phyloP scores from a whole-genome alignment of 768 basidiomycete species.

The Cystobasidium ongulense region DNA sequence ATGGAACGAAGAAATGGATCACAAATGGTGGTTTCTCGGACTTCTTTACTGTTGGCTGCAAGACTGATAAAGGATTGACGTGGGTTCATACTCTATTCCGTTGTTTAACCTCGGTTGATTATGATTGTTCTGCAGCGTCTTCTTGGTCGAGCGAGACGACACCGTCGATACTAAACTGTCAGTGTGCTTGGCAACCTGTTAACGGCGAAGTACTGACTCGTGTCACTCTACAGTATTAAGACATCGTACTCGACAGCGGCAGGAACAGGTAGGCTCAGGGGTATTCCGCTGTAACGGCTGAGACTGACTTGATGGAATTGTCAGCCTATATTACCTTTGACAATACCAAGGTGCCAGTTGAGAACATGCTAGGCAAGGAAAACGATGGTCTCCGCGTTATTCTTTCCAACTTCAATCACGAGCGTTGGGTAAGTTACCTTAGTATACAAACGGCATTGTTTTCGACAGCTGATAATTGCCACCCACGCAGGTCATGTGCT shows the following conservation, averaged over 20 bases:
- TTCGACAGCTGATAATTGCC: background rate
- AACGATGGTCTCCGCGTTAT: constrained; percentile 57
- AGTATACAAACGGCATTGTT: background rate
- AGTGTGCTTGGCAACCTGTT: no score
- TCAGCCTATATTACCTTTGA: constrained; percentile 66
- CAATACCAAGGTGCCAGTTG: constrained; percentile 73
- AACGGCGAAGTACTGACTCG: no score
- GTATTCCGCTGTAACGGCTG: constrained; percentile 51
- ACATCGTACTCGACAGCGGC: constrained; percentile 63
- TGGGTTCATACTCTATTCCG: no score
- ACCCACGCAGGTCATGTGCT: constrained; percentile 25
- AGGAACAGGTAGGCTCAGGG: constrained; percentile 53
- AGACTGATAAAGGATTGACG: constrained; percentile 63
- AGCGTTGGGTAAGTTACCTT: constrained; percentile 71
- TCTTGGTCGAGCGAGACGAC: constrained; percentile 71
- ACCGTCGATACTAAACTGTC: constrained; percentile 66
- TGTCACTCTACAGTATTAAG: constrained; percentile 58
- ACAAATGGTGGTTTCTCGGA: constrained; percentile 57
- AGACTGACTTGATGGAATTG: no score
- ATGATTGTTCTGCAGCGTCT: constrained; percentile 47
- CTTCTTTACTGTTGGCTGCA: constrained; percentile 58
- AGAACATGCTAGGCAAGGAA: constrained; percentile 74
- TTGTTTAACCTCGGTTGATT: no score
- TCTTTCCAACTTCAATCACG: constrained; percentile 75
- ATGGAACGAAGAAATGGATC: constrained; percentile 62